Percentiles rank a stretch among this genome's conserved stretches.
Conservation (phyloP, 225 moss, liverwort and hornwort species). For the Rhytidiadelphus loreus region DNA sequence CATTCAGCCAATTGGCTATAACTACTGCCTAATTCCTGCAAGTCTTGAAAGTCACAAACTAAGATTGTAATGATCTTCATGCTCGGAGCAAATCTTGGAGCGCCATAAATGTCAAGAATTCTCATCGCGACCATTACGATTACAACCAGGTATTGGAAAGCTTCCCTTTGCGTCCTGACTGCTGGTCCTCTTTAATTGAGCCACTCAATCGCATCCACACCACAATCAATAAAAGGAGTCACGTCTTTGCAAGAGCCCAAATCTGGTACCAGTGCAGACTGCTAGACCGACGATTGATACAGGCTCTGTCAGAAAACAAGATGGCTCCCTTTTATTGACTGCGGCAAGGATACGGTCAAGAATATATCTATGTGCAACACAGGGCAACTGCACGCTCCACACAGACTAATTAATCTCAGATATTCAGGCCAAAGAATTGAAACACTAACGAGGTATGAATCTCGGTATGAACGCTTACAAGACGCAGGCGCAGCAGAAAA, state of each 20-base stretch:
- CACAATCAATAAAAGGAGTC: conserved; percentile 41
- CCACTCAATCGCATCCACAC: conserved; percentile 9
- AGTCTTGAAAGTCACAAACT: not conserved
- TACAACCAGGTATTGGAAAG: not conserved
- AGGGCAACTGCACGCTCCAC: not conserved
- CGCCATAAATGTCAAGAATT: too few relatives aligned
- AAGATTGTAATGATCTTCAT: not conserved
- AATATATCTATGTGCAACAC: not conserved
- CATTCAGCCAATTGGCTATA: not conserved
- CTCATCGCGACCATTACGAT: not conserved
- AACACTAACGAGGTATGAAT: not conserved
- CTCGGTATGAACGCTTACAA: not conserved
- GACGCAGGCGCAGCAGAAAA: not conserved
- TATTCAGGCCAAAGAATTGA: not conserved
- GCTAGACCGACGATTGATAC: not conserved
- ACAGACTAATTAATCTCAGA: not conserved
- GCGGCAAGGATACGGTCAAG: conserved; percentile 21
- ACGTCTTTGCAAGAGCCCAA: not conserved
- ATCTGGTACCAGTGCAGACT: not conserved
- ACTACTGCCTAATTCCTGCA: not conserved
- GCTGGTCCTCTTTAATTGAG: not conserved
- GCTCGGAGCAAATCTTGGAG: not conserved
- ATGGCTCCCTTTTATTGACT: conserved; percentile 19
- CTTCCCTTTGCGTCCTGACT: not conserved
- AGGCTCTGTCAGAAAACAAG: not conserved